These are phyloP conservation scores for Glutinoglossum americanum DNA, from an alignment of 495 filamentous ascomycete species.

Conservation along the genomic window DNA sequence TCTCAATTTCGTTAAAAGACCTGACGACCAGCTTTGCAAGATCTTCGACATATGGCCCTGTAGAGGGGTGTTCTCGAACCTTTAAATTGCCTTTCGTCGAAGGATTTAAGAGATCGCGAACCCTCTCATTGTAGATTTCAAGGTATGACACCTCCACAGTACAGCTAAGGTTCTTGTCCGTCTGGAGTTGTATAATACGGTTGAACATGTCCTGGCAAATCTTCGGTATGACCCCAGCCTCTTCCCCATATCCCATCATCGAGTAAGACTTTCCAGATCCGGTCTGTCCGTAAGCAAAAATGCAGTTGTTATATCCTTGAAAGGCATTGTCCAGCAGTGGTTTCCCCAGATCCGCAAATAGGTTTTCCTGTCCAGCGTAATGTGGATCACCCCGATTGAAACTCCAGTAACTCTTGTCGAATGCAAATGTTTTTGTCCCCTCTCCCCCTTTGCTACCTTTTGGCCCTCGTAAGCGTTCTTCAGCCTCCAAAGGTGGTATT, in stretches of 20 bases:
- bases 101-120: slow-evolving; percentile 89
- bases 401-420: slow-evolving; percentile 95
- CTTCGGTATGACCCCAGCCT: slow-evolving; percentile 88
- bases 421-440: slow-evolving; percentile 76
- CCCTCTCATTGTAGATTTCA: slow-evolving; percentile 98
- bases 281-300: slow-evolving; percentile 98
- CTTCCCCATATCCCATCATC: slow-evolving; percentile 99
- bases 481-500: slow-evolving; percentile 44
- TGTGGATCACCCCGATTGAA: slow-evolving; percentile 62
- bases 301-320: slow-evolving; percentile 98
- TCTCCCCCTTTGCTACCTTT: slow-evolving; percentile 47
- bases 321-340: slow-evolving; percentile 97
- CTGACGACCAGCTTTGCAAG: slow-evolving; percentile 94
- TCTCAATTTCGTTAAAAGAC: slow-evolving; percentile 85
- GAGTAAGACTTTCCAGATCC: slow-evolving; percentile 97
- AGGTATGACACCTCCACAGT: slow-evolving; percentile 97
- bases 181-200: slow-evolving; percentile 52
- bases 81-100: slow-evolving; percentile 91
- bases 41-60: slow-evolving; percentile 95
- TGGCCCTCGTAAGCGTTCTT: slow-evolving; percentile 28
- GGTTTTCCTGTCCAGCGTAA: slow-evolving; percentile 77
- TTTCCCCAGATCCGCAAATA: slow-evolving; percentile 71
- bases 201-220: slow-evolving; percentile 97
- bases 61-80: slow-evolving; percentile 92
- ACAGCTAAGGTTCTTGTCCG: slow-evolving; percentile 53